These are phyloP conservation scores for Corniculantispora saksenae DNA, from an alignment of 2,329 filamentous ascomycete species.

Conservation along the genomic window DNA sequence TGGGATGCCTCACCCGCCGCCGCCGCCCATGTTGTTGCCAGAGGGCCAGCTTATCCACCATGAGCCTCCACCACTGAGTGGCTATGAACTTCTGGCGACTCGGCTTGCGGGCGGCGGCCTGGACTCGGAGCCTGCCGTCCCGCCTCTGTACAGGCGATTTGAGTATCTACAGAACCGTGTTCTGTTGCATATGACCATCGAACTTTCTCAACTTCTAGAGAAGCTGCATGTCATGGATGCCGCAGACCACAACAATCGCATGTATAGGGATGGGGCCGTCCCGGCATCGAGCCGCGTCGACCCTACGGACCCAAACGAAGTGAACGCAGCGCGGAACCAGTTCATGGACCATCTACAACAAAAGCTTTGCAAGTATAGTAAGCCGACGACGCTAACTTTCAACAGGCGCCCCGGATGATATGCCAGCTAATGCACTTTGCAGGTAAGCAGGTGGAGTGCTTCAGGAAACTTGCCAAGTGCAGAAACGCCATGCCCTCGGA, in stretches of 20 bases:
- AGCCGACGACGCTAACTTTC: slow-evolving; percentile 28
- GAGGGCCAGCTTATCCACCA: slow-evolving; percentile 20
- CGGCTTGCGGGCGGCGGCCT: slow-evolving; percentile 42
- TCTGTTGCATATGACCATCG: slow-evolving; percentile 81
- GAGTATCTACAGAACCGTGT: slow-evolving; percentile 79
- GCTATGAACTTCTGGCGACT: slow-evolving; percentile 64
- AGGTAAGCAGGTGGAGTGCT: slow-evolving; percentile 34
- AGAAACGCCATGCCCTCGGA: slow-evolving; percentile 4
- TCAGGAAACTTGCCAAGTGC: background rate
- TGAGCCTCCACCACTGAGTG: slow-evolving; percentile 50
- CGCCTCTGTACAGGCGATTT: slow-evolving; percentile 80
- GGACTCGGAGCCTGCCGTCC: slow-evolving; percentile 31
- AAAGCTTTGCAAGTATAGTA: slow-evolving; percentile 70
- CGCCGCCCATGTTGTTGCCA: background rate
- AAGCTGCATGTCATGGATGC: slow-evolving; percentile 70
- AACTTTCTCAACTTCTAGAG: slow-evolving; percentile 70
- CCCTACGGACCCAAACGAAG: slow-evolving; percentile 52
- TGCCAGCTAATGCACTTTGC: slow-evolving; percentile 45
- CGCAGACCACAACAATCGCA: slow-evolving; percentile 51
- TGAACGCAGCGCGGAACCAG: slow-evolving; percentile 62
- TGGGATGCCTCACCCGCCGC: background rate
- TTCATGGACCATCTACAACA: slow-evolving; percentile 63
- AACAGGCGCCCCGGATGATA: background rate
- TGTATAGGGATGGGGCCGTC: slow-evolving; percentile 43
- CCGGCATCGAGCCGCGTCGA: slow-evolving; percentile 64